Evolutionary conservation across 2,329 filamentous ascomycete species (phyloP).

Genomic region (Cercospora citrullina): DNA sequence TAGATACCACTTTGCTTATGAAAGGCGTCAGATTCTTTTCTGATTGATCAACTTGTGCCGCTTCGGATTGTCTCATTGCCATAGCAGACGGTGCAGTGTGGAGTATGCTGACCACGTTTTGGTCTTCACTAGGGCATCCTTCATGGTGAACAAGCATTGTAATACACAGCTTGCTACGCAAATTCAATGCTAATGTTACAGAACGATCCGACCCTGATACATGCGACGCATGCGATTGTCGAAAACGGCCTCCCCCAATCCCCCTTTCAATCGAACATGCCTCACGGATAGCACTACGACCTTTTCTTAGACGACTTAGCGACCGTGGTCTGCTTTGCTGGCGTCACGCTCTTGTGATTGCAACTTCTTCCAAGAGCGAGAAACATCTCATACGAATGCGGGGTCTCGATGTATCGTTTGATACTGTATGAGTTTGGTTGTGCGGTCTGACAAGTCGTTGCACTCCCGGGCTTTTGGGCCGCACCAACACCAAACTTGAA

Average conservation of each 20-base stretch:
- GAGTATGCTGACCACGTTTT: neutral
- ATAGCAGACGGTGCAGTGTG: neutral
- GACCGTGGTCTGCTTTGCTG: neutral
- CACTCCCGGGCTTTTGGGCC: neutral
- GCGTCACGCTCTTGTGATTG: neutral
- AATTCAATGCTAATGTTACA: neutral
- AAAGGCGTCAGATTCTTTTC: neutral
- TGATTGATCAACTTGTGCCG: neutral
- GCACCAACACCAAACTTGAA: neutral
- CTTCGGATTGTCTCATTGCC: neutral
- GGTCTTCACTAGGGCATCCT: neutral
- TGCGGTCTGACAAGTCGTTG: neutral
- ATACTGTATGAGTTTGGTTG: conserved; percentile 9
- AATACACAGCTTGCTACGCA: neutral
- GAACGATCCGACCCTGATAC: neutral
- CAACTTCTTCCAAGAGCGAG: neutral
- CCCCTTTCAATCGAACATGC: neutral
- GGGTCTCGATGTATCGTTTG: conserved; percentile 9
- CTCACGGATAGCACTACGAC: neutral
- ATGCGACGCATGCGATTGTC: neutral
- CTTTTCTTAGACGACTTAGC: neutral
- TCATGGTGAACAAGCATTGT: neutral
- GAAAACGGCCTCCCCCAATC: neutral
- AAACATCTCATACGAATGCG: conserved; percentile 8
- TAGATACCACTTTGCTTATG: conserved; percentile 13